Base-by-base conservation (phyloP, 2,329 filamentous ascomycete species). In the Clonostachys rhizophaga region DNA sequence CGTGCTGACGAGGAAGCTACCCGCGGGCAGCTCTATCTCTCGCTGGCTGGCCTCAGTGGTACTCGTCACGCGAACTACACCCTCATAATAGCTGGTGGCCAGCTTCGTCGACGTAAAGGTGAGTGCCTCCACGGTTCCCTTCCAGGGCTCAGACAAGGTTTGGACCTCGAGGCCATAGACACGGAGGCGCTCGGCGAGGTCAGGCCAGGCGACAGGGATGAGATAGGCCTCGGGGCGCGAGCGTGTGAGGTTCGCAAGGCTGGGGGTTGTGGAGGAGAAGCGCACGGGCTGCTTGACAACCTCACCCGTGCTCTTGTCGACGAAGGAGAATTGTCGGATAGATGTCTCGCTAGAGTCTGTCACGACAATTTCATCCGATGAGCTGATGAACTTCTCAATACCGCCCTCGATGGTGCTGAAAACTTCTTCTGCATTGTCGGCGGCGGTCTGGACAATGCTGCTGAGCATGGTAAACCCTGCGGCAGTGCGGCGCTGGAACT, bases 1-100 rank as follows among this genome's bases (percentile, higher is more conserved):
- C 3, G 62, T 63, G 51, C 59, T 63, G 1, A 65, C 53, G 24
- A 55, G 52, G 44, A 62, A 65, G 10, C 60, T 61, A 1, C 62
- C 62, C 0, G 54, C 52, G 0, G 61, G 60, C 1, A 65, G 33
- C 2, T 43, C 55, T 1, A 63, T 12, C 6, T 60, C 44, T 10
- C 45, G 53, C 17, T 49, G 43, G n/a, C 33, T 40, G 0, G 52
- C 18, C 18, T 55, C 47, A 1, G 61, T 53, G 2, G 54, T 56
- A 1, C 61, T 47, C 1, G 55, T 59, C 1, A 53, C 52, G 1
- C 54, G 52, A 0, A 58, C 52, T 10, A 52, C 51, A 9, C 62
- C 62, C 35, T 65, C 60, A 8, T 59, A 62, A 42, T 60, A 60
- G 3, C 47, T 43, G 5, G 37, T 45, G 10, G 48, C 54, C 1